Evolutionary conservation across 495 filamentous ascomycete species (phyloP).

Genomic region (Letharia lupina): DNA sequence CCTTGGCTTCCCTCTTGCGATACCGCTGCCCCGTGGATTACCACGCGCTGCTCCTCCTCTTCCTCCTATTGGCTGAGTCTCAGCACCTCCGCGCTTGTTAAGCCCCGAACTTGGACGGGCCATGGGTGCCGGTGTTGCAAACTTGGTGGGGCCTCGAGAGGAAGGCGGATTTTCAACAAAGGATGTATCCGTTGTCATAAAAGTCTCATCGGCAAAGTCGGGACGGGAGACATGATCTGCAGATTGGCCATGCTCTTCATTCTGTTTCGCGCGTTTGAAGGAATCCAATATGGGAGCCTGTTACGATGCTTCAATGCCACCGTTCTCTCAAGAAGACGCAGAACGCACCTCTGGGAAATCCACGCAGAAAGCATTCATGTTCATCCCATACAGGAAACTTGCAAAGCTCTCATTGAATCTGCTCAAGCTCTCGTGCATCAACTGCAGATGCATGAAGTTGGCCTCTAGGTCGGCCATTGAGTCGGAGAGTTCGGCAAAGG

Average conservation of each 20-base stretch:
- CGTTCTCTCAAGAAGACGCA: background rate
- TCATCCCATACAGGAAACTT: slow-evolving; percentile 87
- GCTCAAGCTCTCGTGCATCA: slow-evolving; percentile 93
- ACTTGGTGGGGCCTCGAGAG: slow-evolving; percentile 59
- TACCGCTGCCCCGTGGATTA: slow-evolving; percentile 37
- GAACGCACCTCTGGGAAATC: slow-evolving; percentile 82
- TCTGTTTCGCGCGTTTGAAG: slow-evolving; percentile 59
- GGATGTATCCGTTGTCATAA: slow-evolving; percentile 92
- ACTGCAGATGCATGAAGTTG: slow-evolving; percentile 93
- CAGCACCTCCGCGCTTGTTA: slow-evolving; percentile 32
- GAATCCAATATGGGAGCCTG: slow-evolving; percentile 62
- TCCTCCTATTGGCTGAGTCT: slow-evolving; percentile 26
- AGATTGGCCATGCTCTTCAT: slow-evolving; percentile 31
- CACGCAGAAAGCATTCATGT: slow-evolving; percentile 98
- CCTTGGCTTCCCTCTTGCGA: slow-evolving; percentile 36
- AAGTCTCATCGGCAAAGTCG: slow-evolving; percentile 66
- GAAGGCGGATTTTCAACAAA: slow-evolving; percentile 84
- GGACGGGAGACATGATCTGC: slow-evolving; percentile 14
- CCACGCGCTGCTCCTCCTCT: slow-evolving; percentile 32
- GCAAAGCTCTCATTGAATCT: slow-evolving; percentile 96
- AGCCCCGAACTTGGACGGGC: slow-evolving; percentile 32
- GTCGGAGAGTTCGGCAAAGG: slow-evolving; percentile 89
- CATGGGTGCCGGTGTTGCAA: slow-evolving; percentile 44
- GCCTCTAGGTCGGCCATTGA: slow-evolving; percentile 91
- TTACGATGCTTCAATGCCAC: background rate